Conservation (phyloP, 257 asterid genomes). For the Solanum sejunctum region DNA sequence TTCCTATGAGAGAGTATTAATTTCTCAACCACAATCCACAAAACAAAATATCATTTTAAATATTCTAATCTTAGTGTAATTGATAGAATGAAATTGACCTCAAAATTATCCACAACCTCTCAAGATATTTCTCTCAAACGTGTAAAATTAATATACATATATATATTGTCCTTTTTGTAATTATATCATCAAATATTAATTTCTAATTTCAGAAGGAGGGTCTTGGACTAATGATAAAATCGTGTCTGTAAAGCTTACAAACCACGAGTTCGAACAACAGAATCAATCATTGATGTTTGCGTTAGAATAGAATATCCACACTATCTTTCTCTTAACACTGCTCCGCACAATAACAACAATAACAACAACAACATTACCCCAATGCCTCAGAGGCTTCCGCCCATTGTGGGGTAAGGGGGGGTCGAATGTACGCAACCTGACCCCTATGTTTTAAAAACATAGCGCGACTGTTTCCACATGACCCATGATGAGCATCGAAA, state of each 20-base stretch:
- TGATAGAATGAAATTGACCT: background rate
- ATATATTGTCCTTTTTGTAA: background rate
- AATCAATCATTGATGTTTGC: background rate
- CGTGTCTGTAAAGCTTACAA: accelerated
- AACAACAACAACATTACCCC: too few species aligned
- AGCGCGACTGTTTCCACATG: too few species aligned
- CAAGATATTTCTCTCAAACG: background rate
- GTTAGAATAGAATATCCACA: background rate
- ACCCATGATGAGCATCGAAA: too few species aligned
- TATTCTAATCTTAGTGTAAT: background rate
- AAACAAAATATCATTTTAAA: background rate
- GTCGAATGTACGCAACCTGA: too few species aligned
- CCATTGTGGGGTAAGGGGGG: too few species aligned
- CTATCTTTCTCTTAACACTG: accelerated
- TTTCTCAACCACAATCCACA: background rate
- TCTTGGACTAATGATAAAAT: accelerated
- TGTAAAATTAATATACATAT: background rate
- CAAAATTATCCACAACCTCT: background rate
- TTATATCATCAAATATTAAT: background rate
- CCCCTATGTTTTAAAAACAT: too few species aligned
- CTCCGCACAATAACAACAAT: too few species aligned
- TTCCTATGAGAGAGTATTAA: background rate
- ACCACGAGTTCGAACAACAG: accelerated
- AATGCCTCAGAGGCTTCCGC: too few species aligned
- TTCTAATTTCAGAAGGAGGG: too few species aligned